phyloP scores from a whole-genome alignment of 1,139 yeast genomes.

The Sugiyamaella japonica region DNA sequence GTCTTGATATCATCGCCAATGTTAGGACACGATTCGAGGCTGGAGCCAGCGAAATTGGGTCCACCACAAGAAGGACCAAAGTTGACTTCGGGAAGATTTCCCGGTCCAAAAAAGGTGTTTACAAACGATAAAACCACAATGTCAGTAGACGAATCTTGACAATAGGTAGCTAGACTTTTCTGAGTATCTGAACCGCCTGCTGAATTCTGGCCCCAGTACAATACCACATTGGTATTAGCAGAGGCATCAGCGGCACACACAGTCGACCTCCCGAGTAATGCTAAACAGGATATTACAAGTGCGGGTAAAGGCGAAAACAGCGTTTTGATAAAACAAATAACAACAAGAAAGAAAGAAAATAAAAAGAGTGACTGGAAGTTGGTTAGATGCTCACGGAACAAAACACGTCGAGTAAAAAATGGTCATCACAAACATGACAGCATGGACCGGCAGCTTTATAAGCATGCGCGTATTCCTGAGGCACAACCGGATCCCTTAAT shows the following conservation, averaged over 20 bases:
- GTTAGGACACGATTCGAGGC: slow-evolving; percentile 54
- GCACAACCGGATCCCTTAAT: too few species aligned
- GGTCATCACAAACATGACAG: too few species aligned
- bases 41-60: slow-evolving; percentile 47
- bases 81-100: slow-evolving; percentile 49
- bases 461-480: too few species aligned
- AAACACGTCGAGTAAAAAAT: too few species aligned
- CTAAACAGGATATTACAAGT: slow-evolving; percentile 3
- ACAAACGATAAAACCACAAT: slow-evolving; percentile 73
- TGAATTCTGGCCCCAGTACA: slow-evolving; percentile 93
- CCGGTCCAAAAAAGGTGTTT: slow-evolving; percentile 53
- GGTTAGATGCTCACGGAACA: background rate
- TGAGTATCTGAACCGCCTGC: slow-evolving; percentile 50
- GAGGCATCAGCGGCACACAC: slow-evolving; percentile 24
- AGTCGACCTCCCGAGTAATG: slow-evolving; percentile 3
- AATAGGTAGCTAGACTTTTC: slow-evolving; percentile 61
- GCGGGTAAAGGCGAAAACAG: background rate
- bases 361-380: slow-evolving; percentile 5
- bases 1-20: slow-evolving; percentile 69
- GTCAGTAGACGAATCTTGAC: slow-evolving; percentile 68
- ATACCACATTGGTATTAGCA: slow-evolving; percentile 53
- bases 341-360: too few species aligned
- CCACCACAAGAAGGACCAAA: slow-evolving; percentile 64
- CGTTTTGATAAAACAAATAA: background rate
- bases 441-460: background rate